Conservation (phyloP, 2,329 filamentous ascomycete species). For the Hypoxylon sp. region DNA sequence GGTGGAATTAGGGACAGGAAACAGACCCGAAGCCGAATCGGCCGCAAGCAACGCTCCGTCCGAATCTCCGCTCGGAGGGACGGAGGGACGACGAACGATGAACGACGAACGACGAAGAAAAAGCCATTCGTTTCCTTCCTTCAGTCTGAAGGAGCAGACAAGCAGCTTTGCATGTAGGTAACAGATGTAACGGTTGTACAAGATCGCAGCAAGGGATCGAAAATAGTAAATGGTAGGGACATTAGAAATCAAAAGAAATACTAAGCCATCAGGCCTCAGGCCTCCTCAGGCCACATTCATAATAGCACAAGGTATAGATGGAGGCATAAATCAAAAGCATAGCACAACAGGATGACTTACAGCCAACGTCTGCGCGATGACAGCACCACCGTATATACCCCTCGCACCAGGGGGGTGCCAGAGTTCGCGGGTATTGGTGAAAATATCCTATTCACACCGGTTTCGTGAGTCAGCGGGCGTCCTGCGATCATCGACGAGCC, state of each 20-base stretch:
- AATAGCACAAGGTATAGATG: slow-evolving; percentile 1
- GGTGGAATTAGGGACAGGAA: slow-evolving; percentile 1
- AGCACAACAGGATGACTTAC: slow-evolving; percentile 44
- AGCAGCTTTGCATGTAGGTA: background rate
- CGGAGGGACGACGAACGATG: slow-evolving; percentile 1
- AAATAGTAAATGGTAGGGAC: slow-evolving; percentile 2
- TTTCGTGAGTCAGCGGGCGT: slow-evolving; percentile 26
- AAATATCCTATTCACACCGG: slow-evolving; percentile 76
- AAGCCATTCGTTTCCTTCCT: background rate
- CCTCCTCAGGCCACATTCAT: background rate
- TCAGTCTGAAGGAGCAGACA: background rate
- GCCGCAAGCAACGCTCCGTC: slow-evolving; percentile 14
- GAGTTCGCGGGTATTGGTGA: slow-evolving; percentile 91
- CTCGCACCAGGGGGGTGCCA: slow-evolving; percentile 95
- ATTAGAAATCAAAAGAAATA: slow-evolving; percentile 3
- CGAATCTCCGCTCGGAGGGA: slow-evolving; percentile 32
- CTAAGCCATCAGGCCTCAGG: background rate
- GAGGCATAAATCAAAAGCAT: slow-evolving; percentile 5
- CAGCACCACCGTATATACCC: slow-evolving; percentile 92
- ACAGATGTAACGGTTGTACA: slow-evolving; percentile 21
- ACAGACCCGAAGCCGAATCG: slow-evolving; percentile 30
- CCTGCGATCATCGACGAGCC: background rate
- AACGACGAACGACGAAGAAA: background rate
- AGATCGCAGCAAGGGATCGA: slow-evolving; percentile 3
- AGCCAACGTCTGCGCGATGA: slow-evolving; percentile 81